phyloP scores from a whole-genome alignment of 306 rosid genomes.

The Citrullus colocynthis region DNA sequence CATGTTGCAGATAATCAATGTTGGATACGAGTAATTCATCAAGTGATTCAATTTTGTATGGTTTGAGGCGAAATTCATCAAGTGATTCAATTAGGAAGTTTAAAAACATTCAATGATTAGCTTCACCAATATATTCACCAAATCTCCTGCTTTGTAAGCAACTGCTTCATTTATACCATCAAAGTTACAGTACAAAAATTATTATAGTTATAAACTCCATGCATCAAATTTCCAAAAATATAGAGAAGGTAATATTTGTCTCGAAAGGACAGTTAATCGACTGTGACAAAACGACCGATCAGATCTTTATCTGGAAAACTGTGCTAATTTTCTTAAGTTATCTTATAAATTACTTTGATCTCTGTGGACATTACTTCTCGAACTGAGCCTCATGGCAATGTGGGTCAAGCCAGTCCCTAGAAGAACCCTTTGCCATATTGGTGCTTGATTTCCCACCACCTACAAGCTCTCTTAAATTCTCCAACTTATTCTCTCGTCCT shows the following conservation, averaged over 20 bases:
- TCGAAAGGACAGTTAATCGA: neutral
- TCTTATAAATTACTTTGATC: constrained; percentile 9
- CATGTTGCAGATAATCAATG: neutral
- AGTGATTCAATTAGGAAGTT: neutral
- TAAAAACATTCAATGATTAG: neutral
- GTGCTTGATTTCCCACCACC: constrained; percentile 43
- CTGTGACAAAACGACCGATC: neutral
- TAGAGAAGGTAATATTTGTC: neutral
- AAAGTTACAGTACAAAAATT: neutral
- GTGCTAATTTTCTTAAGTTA: neutral
- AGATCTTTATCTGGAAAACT: neutral
- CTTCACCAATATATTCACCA: neutral
- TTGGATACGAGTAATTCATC: neutral
- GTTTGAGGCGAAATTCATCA: neutral
- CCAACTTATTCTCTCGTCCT: constrained; percentile 81
- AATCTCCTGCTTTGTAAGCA: neutral
- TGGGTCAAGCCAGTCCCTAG: constrained; percentile 88
- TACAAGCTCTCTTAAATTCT: constrained; percentile 79
- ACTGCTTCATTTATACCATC: neutral
- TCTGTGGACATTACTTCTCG: constrained; percentile 48
- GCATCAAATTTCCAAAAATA: neutral
- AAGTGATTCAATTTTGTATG: neutral
- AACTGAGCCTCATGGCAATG: constrained; percentile 86
- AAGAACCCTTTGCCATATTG: constrained; percentile 37
- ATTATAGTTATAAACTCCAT: neutral